Base-by-base conservation (phyloP, 2,329 filamentous ascomycete species). In the Fusarium sp. region DNA sequence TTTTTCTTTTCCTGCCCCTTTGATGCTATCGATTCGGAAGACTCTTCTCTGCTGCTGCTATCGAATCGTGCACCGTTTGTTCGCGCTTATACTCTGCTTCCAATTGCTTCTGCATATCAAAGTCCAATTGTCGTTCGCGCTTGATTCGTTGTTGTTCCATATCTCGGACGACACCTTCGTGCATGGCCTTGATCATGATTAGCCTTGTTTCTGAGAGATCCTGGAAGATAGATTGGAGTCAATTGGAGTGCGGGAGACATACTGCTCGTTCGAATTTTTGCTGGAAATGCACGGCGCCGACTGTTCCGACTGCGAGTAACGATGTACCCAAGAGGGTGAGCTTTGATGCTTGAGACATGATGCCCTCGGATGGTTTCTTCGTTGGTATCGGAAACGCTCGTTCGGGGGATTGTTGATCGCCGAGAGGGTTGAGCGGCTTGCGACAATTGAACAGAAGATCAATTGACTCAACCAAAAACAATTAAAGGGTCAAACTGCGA, bases 131-230 rank as follows among this genome's bases (percentile, higher is more conserved):
- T 64, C 96, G 91, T 81, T 99, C 96, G 73, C 89, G 88, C 83
- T 98, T 98, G 73, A 98, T 80, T 48, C 93, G 90, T 80, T 97
- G 95, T 78, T 97, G 94, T 79, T 98, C 95, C 86, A 98, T 92
- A 78, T 99, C 96, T 71, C 95, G 93, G 71, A 98, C 85, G 44
- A 99, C 96, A 46, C 96, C 96, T 73, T 92, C 89, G 78, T 99
- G 96, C 96, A 99, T 99, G 62, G 93, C 93, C 96, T 95, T 37
- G 15, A 35, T 44, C 18, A 23, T 23, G 26, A 54, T 73, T 66
- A 74, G 68, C 23, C 26, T 61, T 9, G 27, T 41, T 26, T n/a
- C 7, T 15, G 11, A 13, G 17, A 11, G 5, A 38, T 9, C 3
- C 14, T 15, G 33, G 33, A 30, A 23, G 20, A n/a, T 17, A 6